Evolutionary conservation across 805 yeast genomes (phyloP), one percentile per base, ranked within the genome.

Genomic region (Myxozyma udenii): DNA sequence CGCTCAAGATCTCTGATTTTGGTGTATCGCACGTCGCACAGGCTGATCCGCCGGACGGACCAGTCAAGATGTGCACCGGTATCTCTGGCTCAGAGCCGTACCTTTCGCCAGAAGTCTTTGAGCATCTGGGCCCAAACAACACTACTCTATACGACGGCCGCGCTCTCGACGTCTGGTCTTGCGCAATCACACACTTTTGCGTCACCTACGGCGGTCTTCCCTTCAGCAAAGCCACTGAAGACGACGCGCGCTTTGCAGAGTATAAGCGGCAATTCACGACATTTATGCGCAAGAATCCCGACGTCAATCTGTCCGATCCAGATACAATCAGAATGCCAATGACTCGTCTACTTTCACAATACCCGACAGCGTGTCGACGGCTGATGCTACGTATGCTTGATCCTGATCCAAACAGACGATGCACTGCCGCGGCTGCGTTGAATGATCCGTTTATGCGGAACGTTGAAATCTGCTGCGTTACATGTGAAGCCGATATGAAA

Each of bases 141-240:
- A 6, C 25, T 14, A 24, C 30, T 6, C 26, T 47, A 7, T 88
- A 86, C 68, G 96, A 88, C 68, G 85, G 95, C 1, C 70, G 95
- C 50, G 77, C 85, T 32, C 85, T 85, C 4, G 96, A 88, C 70
- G 80, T 87, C 33, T 88, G 96, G 96, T 82, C 95, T 0, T 87
- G 95, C 72, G 96, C 95, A 44, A 91, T 88, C 9, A 87, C 88
- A 32, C 88, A 85, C 65, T 84, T 88, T 87, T 95, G 95, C 4
- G 84, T 88, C 91, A 74, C 63, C 14, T 62, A 57, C 40, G 66
- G 66, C 16, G 70, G 69, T 0, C 61, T 57, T 16, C 62, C 68
- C 3, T 67, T 67, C 40, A 35, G 54, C 28, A 59, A 61, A 44
- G 70, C 71, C n/a, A 61, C 51, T 25, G 33, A 30, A 35, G 46